A percentile compares a stretch with the other conserved stretches of the same genome.
Conservation (phyloP, 2,329 filamentous ascomycete genomes). For the Fusarium mundagurra region DNA sequence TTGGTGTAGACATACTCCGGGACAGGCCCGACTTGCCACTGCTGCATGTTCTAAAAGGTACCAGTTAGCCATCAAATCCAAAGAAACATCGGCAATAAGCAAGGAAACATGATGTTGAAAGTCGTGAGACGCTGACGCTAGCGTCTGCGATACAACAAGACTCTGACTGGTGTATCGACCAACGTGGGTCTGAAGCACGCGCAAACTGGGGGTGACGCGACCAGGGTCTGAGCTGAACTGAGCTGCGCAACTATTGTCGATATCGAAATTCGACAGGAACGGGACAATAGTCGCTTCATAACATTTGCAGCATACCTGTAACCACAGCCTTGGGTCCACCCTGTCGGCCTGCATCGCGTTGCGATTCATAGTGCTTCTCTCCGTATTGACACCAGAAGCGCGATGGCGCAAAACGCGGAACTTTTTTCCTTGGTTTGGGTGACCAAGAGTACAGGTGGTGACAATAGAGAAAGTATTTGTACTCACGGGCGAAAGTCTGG, state of each 20-base stretch:
- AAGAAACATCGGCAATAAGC: constrained; percentile 5
- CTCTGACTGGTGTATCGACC: constrained; percentile 34
- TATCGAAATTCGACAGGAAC: constrained; percentile 13
- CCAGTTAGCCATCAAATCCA: constrained; percentile 34
- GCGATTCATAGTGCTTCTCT: background rate
- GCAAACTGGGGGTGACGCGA: constrained; percentile 40
- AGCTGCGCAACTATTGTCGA: constrained; percentile 15
- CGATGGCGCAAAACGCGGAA: constrained; percentile 30
- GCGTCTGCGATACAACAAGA: constrained; percentile 18
- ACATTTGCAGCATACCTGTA: background rate
- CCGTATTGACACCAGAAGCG: constrained; percentile 17
- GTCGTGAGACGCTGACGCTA: constrained; percentile 18
- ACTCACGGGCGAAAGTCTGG: constrained; percentile 51
- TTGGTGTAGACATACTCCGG: constrained; percentile 68
- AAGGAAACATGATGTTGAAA: constrained; percentile 18
- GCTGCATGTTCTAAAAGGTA: constrained; percentile 63
- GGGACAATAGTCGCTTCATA: background rate
- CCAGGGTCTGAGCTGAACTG: constrained; percentile 36
- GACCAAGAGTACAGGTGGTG: constrained; percentile 20
- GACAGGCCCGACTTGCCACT: constrained; percentile 69
- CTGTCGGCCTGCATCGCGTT: background rate
- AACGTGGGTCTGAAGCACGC: constrained; percentile 41
- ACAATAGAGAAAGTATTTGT: constrained; percentile 29
- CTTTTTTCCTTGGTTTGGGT: background rate
- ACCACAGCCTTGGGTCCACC: background rate